These are phyloP conservation scores for Trametes sanguinea DNA, from an alignment of 768 basidiomycete species.

Conservation along the genomic window DNA sequence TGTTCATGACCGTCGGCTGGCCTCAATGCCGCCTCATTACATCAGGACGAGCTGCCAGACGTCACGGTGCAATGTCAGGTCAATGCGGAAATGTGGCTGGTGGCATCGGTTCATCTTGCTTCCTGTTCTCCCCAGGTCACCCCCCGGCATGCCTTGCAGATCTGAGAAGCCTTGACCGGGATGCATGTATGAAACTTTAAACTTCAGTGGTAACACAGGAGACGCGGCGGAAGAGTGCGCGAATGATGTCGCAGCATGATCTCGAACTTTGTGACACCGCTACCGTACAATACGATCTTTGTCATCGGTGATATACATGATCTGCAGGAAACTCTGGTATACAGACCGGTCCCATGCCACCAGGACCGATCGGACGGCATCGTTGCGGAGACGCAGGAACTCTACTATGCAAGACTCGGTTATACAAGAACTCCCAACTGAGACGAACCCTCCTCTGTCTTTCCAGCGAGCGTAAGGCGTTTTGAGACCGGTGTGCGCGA, in stretches of 20 bases:
- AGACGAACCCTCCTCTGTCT: neutral
- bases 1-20: neutral
- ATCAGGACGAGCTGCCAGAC: conserved; percentile 12
- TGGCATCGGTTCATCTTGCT: neutral
- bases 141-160: neutral
- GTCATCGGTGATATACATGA: neutral
- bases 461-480: neutral
- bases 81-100: neutral
- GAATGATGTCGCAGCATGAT: neutral
- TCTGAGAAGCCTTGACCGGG: neutral
- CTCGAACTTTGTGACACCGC: neutral
- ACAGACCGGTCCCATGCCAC: too few species aligned
- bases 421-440: neutral
- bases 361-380: too few species aligned
- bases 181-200: conserved; percentile 14
- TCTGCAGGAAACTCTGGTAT: neutral
- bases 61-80: neutral
- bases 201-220: neutral
- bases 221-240: neutral
- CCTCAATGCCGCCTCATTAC: neutral
- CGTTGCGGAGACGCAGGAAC: neutral
- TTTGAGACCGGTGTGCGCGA: neutral
- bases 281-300: neutral
- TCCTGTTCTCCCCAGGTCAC: neutral
- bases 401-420: neutral